phyloP scores from a whole-genome alignment of 192 early-diverging fungal genomes.

The Pilaira anomala region DNA sequence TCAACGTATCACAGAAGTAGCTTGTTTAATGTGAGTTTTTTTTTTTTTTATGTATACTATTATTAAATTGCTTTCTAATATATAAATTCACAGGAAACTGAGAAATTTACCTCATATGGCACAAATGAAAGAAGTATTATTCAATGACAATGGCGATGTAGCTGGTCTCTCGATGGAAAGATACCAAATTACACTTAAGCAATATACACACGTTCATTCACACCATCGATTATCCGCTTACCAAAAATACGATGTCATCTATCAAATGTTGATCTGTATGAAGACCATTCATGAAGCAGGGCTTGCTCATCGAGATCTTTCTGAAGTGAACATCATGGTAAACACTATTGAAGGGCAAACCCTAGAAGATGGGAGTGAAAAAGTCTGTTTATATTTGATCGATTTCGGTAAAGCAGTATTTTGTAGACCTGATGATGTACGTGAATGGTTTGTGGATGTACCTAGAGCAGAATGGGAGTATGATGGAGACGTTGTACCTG shows the following conservation, averaged over 20 bases:
- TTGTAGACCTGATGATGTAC: slow-evolving; percentile 42
- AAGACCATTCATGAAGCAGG: slow-evolving; percentile 50
- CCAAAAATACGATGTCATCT: slow-evolving; percentile 52
- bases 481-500: slow-evolving; percentile 36
- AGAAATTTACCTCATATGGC: slow-evolving; percentile 46
- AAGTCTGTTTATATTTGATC: slow-evolving; percentile 49
- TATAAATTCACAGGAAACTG: slow-evolving; percentile 34
- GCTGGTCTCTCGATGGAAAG: slow-evolving; percentile 60
- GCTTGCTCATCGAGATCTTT: slow-evolving; percentile 56
- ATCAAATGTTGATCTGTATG: slow-evolving; percentile 52
- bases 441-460: slow-evolving; percentile 45
- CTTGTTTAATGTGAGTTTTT: slow-evolving; percentile 54
- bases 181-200: slow-evolving; percentile 54
- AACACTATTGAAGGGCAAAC: slow-evolving; percentile 39
- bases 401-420: slow-evolving; percentile 64
- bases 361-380: slow-evolving; percentile 43
- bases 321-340: slow-evolving; percentile 63
- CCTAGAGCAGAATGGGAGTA: slow-evolving; percentile 29
- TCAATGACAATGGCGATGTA: slow-evolving; percentile 47
- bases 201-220: slow-evolving; percentile 52
- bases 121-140: slow-evolving; percentile 53
- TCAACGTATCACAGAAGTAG: slow-evolving; percentile 54
- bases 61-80: background rate
- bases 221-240: slow-evolving; percentile 47
- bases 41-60: background rate